Evolutionary conservation across 1,284 basidiomycete genomes (phyloP), one percentile per base, ranked within the genome.

Genomic region (Trichosporon sp.): DNA sequence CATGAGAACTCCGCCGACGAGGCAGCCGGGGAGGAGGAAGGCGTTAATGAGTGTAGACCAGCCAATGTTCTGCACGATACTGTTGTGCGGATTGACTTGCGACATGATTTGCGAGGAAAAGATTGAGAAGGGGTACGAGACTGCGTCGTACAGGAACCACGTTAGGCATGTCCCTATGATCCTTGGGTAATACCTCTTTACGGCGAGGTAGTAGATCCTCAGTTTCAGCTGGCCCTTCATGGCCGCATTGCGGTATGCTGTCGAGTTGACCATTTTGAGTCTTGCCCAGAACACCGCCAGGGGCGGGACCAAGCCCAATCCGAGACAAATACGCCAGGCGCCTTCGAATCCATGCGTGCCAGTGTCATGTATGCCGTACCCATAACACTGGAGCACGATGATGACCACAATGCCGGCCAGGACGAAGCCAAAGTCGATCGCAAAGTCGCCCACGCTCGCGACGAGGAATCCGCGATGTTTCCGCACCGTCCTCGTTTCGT

Each of bases 141-240:
- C 87, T 63, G 89, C 88, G 76, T 89, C 88, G 73, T 89, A 90
- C 56, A 88, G 81, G 77, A 89, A 89, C 88, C 89, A 89, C 54
- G 88, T 86, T 31, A 87, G 88, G 65, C 85, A 86, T 2, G 88
- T 90, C 14, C 88, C 88, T 66, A 88, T 84, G 32, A 90, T 75
- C 2, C 85, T 59, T 67, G 80, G 85, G 89, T 89, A 90, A 73
- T 91, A 91, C 32, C 84, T 81, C 71, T 84, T 86, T 54, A 89
- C 2, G 9, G 86, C 85, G 19, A 91, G 81, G 31, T 21, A 56
- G 46, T 65, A 77, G 6, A 69, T 73, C 8, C 46, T 68, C 14
- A 54, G 19, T 2, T 27, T 27, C 27, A 54, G 62, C 80, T 73
- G 74, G 85, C 85, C 81, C 69, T 87, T 86, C 69, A 89, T 88